Evolutionary conservation across 1,284 basidiomycete genomes (phyloP).

Genomic region (Boletus mariae): DNA sequence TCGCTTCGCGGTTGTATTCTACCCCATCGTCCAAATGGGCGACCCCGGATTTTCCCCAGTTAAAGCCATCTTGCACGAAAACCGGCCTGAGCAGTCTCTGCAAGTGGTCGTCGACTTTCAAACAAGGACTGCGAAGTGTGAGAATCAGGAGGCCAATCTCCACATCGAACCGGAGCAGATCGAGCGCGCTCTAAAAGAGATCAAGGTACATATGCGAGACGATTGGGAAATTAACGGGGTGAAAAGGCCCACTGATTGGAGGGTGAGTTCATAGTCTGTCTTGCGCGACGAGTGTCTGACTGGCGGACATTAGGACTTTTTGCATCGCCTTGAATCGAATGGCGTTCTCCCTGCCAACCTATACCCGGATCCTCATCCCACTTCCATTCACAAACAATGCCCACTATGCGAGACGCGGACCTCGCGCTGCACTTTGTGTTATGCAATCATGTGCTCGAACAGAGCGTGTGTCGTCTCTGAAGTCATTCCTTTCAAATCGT

Average conservation of each 20-base stretch:
- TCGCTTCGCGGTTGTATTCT: conserved; percentile 18
- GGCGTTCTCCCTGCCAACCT: neutral
- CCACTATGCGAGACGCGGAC: conserved; percentile 14
- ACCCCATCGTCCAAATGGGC: conserved; percentile 4
- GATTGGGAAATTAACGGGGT: conserved; percentile 12
- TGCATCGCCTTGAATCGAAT: conserved; percentile 12
- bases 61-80: conserved; percentile 18
- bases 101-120: conserved; percentile 21
- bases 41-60: conserved; percentile 11
- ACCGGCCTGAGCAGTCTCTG: neutral
- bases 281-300: neutral
- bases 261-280: conserved; percentile 4
- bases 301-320: conserved; percentile 12
- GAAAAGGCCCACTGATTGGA: conserved; percentile 11
- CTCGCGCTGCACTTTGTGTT: conserved; percentile 1
- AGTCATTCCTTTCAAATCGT: conserved; percentile 17
- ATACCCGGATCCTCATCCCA: neutral
- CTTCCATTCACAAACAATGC: conserved; percentile 6
- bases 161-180: conserved; percentile 21
- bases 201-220: conserved; percentile 13
- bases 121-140: conserved; percentile 13
- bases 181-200: conserved; percentile 18
- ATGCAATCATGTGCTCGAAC: conserved; percentile 17
- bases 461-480: conserved; percentile 15
- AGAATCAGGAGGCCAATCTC: conserved; percentile 16